Conservation (phyloP, 352 stramenopile genomes). For the Phytophthora constricta region DNA sequence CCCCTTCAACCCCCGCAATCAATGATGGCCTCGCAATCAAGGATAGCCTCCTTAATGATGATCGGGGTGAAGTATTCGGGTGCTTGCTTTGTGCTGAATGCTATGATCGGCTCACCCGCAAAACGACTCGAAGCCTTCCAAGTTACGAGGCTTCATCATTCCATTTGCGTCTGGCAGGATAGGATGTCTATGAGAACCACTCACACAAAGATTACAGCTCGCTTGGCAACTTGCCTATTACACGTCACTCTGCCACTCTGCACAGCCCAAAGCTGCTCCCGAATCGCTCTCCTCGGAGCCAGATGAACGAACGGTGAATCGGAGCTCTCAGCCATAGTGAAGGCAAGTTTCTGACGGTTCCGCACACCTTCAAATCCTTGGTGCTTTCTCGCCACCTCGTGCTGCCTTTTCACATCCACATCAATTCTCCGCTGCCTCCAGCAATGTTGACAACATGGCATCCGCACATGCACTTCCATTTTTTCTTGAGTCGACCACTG, state of each 20-base stretch:
- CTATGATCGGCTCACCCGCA: no score
- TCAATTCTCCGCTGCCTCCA: background rate
- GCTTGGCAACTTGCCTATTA: background rate
- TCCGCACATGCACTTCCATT: slow-evolving; percentile 11
- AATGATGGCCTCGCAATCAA: slow-evolving; percentile 54
- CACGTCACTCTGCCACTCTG: slow-evolving; percentile 1
- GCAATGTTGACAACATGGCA: no score
- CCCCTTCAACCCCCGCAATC: no score
- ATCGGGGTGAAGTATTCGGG: slow-evolving; percentile 60
- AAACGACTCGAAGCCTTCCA: no score
- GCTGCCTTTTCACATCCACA: background rate
- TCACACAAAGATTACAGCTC: no score
- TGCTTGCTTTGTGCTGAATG: slow-evolving; percentile 26
- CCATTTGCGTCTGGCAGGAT: no score
- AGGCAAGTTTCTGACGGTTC: background rate
- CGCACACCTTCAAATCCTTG: slow-evolving; percentile 23
- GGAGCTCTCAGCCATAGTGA: slow-evolving; percentile 20
- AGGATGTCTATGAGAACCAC: no score
- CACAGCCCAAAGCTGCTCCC: slow-evolving; percentile 25
- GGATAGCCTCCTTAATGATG: slow-evolving; percentile 42
- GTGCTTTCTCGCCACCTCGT: background rate
- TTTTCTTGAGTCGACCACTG: slow-evolving; percentile 19
- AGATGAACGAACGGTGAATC: slow-evolving; percentile 14
- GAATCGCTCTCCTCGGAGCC: slow-evolving; percentile 23
- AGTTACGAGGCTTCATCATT: no score